Conservation (phyloP, 352 stramenopile species). For the Pythium pectinolyticum region DNA sequence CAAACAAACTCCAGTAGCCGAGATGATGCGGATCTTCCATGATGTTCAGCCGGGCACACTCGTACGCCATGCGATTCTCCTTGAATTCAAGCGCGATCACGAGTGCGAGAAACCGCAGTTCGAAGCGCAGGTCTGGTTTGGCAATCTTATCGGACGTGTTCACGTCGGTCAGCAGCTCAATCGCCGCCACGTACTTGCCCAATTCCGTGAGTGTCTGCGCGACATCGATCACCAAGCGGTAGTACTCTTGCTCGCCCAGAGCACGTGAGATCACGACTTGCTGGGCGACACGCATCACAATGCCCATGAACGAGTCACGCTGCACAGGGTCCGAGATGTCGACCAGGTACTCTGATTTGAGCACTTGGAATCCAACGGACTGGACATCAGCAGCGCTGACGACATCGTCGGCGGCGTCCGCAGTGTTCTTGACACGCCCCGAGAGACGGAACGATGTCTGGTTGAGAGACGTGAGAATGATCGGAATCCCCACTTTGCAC, state of each 20-base stretch:
- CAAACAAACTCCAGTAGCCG: constrained; percentile 86
- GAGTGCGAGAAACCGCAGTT: constrained; percentile 81
- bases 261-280: constrained; percentile 79
- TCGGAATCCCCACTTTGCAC: constrained; percentile 80
- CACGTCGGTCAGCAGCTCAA: constrained; percentile 84
- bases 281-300: constrained; percentile 82
- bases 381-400: constrained; percentile 60
- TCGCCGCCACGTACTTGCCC: constrained; percentile 80
- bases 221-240: constrained; percentile 78
- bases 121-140: constrained; percentile 66
- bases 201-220: constrained; percentile 76
- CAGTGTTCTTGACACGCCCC: constrained; percentile 58
- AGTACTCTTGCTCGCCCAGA: constrained; percentile 72
- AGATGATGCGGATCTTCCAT: constrained; percentile 81
- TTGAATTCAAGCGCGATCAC: constrained; percentile 84
- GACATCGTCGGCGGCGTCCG: constrained; percentile 50
- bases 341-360: constrained; percentile 83
- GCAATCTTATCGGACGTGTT: constrained; percentile 86
- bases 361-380: constrained; percentile 71
- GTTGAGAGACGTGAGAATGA: constrained; percentile 80
- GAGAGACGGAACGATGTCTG: constrained; percentile 76
- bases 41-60: constrained; percentile 85
- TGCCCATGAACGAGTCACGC: constrained; percentile 81
- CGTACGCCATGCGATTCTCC: constrained; percentile 86
- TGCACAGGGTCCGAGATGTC: constrained; percentile 74